Evolutionary conservation across 768 basidiomycete genomes (phyloP), one percentile per base, ranked within the genome.

Genomic region (Hemileccinum rubropunctum): DNA sequence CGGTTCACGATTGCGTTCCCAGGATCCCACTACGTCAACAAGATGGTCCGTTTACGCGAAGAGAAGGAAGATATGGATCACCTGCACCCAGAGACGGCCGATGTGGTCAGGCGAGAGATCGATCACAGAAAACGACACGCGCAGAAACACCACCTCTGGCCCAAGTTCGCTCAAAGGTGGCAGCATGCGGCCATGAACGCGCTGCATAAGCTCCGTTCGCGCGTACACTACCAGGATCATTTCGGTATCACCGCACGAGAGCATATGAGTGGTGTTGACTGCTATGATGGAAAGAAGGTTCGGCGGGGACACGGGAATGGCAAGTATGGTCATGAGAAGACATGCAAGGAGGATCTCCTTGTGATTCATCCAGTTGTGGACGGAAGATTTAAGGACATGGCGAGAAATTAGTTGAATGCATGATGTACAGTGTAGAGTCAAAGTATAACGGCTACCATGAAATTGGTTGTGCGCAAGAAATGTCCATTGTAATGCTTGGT

Each of bases 241-340:
- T 71, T 91, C 55, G 76, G 77, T 47, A 74, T 90, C 21, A 74
- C 80, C 11, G 71, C 73, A 32, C 73, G 77, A 35, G 88, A 92
- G 64, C 83, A 92, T 60, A 91, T 94, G 91, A 83, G 79, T 54
- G 62, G 60, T 7, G 82, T 94, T 0, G 91, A 95, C 63, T 77
- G 77, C 39, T 88, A 82, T 62, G 83, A 90, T 58, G 88, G 88
- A 35, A 58, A 69, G 46, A 69, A 67, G 43, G 68, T 71, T 30
- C 68, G 80, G 35, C 69, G 60, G 54, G 77, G 76, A 40, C 44
- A 58, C 36, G 56, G 57, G 35, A 28, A 53, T 60, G 51, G 41
- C 32, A 17, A 54, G 54, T 37, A 52, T 37, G 47, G n/a, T 15
- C 32, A 30, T 10, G 46, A 47, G 50, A 52, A 50, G 47, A 56